Base-by-base conservation (phyloP, 805 yeast species). In the Schizosaccharomyces japonicus region DNA sequence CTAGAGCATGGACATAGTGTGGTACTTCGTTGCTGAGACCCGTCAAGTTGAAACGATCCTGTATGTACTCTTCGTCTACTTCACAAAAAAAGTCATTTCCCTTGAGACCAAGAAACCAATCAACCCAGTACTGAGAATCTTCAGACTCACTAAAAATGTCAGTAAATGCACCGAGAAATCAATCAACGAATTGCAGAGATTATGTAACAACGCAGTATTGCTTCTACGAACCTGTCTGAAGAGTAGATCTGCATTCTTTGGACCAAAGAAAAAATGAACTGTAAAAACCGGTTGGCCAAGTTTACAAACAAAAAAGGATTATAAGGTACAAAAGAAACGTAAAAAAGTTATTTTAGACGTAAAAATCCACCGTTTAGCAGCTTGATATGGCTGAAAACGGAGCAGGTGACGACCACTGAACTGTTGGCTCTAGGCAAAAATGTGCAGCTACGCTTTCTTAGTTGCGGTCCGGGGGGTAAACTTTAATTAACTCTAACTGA, bases 21-120 rank as follows among this genome's bases (percentile, higher is more conserved):
- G 95, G 94, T 7, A 90, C 94, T 50, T 80, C 75, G 53, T 77
- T 71, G 29, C 79, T 70, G 47, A 90, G 68, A 1, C 96, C 95
- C 1, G 96, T 84, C 57, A 90, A 69, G 59, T 90, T 90, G 68
- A 90, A 90, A 54, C 90, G 96, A 61, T 90, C 98, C 56, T 85
- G 95, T 51, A 90, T 82, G 61, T 83, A 90, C 46, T 83, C 95
- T 45, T 81, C 84, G 1, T 84, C 71, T 4, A 90, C 94, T 55
- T 85, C 92, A 40, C 85, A 93, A 61, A 84, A 84, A 60, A 77
- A 87, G 58, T 90, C 92, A 60, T 81, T 85, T 23, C 87, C 87
- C 57, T 77, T 79, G 55, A 74, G 66, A 44, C 78, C 71, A 58
- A 92, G 80, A 61, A 77, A 82, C 54, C 76, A 76, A 50, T 78